phyloP scores from a whole-genome alignment of 2,329 filamentous ascomycete species.

The Sporothrix dimorphospora region DNA sequence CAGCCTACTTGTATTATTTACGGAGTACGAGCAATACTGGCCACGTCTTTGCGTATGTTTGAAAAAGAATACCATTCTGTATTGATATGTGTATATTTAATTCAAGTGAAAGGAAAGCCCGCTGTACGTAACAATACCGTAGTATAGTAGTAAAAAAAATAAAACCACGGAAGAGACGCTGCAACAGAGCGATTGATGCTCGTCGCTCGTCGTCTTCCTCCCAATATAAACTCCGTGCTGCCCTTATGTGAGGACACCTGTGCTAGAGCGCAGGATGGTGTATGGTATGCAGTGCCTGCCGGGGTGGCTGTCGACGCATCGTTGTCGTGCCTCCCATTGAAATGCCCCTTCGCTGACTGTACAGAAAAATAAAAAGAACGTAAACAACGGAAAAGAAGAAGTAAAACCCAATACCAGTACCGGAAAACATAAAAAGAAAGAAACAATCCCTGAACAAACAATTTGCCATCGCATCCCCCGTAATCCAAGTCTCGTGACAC shows the following conservation, averaged over 20 bases:
- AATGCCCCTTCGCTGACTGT: constrained; percentile 15
- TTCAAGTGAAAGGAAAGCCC: background rate
- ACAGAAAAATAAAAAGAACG: background rate
- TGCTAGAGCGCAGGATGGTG: background rate
- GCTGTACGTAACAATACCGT: background rate
- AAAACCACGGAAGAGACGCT: background rate
- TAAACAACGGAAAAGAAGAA: background rate
- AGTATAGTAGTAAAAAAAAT: background rate
- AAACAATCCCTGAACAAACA: background rate
- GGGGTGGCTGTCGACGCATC: background rate
- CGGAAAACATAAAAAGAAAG: background rate
- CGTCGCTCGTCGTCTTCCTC: background rate
- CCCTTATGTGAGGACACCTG: background rate
- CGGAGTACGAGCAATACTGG: too few species aligned
- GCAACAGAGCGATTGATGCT: background rate
- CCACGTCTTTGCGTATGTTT: background rate
- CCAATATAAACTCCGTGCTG: constrained; percentile 3
- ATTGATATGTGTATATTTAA: background rate
- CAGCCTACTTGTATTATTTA: too few species aligned
- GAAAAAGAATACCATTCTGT: background rate
- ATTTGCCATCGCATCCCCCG: background rate
- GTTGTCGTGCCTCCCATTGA: background rate
- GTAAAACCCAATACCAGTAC: background rate
- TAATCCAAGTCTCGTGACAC: constrained; percentile 10
- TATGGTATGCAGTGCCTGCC: constrained; percentile 10